These are phyloP conservation scores for Knoxia roxburghii DNA, from an alignment of 257 asterid species.

Conservation along the genomic window DNA sequence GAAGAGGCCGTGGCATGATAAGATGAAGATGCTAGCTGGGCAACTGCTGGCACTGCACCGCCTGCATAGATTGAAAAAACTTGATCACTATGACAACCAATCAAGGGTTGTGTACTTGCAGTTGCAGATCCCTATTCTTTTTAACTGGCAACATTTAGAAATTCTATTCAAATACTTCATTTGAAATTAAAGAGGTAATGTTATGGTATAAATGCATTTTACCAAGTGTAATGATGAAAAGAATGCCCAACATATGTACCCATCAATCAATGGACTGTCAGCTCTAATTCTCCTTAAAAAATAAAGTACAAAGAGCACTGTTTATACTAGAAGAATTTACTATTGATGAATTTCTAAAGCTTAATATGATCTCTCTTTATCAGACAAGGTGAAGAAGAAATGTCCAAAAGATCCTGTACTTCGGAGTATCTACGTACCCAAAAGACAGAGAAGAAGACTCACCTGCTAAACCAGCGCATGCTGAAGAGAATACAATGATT, in stretches of 20 bases:
- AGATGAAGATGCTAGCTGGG: slow-evolving; percentile 87
- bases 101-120: too few relatives aligned
- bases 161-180: background rate
- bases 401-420: background rate
- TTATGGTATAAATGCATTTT: too few relatives aligned
- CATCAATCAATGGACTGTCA: background rate
- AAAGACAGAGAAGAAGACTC: slow-evolving; percentile 17
- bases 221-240: background rate
- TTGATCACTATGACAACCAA: background rate
- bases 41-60: slow-evolving; percentile 85
- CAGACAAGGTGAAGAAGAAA: slow-evolving; percentile 1
- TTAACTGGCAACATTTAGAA: background rate
- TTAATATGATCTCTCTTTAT: background rate
- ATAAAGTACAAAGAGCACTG: background rate
- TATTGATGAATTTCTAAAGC: background rate
- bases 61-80: slow-evolving; percentile 44
- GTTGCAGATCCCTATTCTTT: too few relatives aligned
- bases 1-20: slow-evolving; percentile 61
- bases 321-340: background rate
- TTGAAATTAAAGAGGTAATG: too few relatives aligned
- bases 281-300: background rate
- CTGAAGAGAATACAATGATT: slow-evolving; percentile 79
- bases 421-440: background rate
- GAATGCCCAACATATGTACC: background rate
- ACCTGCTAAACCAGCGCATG: slow-evolving; percentile 92